A percentile compares a stretch with the other conserved stretches of the same genome.
Evolutionary conservation across 2,329 filamentous ascomycete species (phyloP).

Genomic region (Trichoderma lentiforme): DNA sequence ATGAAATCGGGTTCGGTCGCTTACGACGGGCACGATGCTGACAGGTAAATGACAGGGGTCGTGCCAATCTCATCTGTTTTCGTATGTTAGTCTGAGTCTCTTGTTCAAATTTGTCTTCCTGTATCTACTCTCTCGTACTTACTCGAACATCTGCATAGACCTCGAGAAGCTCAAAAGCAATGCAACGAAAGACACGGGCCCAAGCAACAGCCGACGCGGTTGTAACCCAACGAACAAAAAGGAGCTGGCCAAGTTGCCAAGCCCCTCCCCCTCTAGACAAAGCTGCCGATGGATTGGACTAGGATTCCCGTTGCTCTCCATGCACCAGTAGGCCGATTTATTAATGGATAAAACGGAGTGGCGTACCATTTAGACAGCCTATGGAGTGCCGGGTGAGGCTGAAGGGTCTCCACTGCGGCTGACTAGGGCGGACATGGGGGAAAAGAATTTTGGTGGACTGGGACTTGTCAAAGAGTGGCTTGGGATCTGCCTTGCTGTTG

Average conservation of each 20-base stretch:
- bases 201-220: neutral
- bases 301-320: neutral
- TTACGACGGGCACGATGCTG: slow-evolving; percentile 1
- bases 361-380: neutral
- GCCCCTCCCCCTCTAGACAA: neutral
- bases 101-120: neutral
- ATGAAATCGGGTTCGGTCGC: neutral
- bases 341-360: neutral
- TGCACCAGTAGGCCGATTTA: neutral
- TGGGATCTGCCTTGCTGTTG: neutral
- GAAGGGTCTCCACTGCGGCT: slow-evolving; percentile 20
- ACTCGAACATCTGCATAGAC: neutral
- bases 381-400: slow-evolving; percentile 13
- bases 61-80: too few relatives aligned
- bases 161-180: neutral
- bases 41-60: neutral
- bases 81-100: neutral
- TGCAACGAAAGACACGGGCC: neutral
- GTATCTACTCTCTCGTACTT: neutral
- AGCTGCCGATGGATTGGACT: neutral
- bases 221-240: neutral
- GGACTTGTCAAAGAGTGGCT: neutral
- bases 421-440: slow-evolving; percentile 9
- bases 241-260: neutral
- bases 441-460: neutral